Conservation (phyloP, 1,284 basidiomycete genomes). For the Marasmius oreades region DNA sequence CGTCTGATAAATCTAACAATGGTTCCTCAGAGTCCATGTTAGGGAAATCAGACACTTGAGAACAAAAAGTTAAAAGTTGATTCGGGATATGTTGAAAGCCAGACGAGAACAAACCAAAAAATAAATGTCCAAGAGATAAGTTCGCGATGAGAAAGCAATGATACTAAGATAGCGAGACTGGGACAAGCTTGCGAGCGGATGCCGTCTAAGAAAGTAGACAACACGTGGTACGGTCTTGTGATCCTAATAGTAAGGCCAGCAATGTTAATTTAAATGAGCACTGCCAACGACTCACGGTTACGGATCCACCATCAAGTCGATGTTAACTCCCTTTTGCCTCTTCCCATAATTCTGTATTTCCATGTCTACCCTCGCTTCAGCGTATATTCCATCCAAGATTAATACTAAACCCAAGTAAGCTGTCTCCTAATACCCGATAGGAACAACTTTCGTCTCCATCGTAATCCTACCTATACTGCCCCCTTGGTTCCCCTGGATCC, state of each 20-base stretch:
- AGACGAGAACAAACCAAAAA: no score
- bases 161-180: no score
- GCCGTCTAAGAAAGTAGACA: no score
- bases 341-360: no score
- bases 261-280: no score
- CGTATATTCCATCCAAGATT: conserved; percentile 42
- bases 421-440: neutral
- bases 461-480: neutral
- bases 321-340: neutral
- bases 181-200: no score
- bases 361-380: neutral
- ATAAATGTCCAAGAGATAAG: no score
- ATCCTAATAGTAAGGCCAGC: no score
- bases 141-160: no score
- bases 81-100: no score
- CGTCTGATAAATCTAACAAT: conserved; percentile 70
- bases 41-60: neutral
- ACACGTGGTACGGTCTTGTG: no score
- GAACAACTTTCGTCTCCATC: neutral
- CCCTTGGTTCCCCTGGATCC: conserved; percentile 16
- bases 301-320: neutral
- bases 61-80: no score
- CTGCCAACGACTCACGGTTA: neutral
- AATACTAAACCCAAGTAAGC: conserved; percentile 34
- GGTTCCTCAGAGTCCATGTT: conserved; percentile 60